A percentile compares a stretch with the other conserved stretches of the same genome.
These are phyloP conservation scores for Pichia nakasei DNA, from an alignment of 805 yeast genomes.

Conservation along the genomic window DNA sequence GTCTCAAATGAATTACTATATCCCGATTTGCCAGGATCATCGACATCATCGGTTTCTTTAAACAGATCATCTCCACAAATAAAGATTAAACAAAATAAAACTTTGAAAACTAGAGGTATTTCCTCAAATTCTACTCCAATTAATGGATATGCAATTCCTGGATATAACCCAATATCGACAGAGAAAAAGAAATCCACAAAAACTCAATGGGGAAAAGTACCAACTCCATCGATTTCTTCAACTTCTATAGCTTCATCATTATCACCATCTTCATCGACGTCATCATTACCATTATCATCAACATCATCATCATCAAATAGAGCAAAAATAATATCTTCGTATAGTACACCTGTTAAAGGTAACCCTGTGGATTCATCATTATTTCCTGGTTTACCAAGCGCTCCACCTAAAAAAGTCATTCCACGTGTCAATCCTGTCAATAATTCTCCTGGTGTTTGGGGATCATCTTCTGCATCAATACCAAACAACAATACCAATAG, in stretches of 20 bases:
- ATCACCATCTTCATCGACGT: conserved; percentile 1
- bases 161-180: conserved; percentile 10
- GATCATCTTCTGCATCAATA: conserved; percentile 6
- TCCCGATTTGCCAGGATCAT: not conserved
- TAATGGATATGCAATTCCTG: conserved; percentile 16
- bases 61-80: not conserved
- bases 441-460: conserved; percentile 27
- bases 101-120: conserved; percentile 12
- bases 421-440: conserved; percentile 53
- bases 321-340: not conserved
- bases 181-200: not conserved
- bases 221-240: conserved; percentile 9
- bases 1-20: not conserved
- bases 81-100: not conserved
- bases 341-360: not conserved
- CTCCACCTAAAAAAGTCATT: conserved; percentile 31
- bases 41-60: not conserved
- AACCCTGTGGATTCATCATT: conserved; percentile 11
- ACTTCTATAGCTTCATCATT: not conserved
- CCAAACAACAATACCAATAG: not conserved
- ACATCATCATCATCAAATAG: conserved; percentile 3
- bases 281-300: not conserved
- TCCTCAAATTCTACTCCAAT: conserved; percentile 8
- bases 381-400: conserved; percentile 33
- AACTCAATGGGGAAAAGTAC: conserved; percentile 13